Conservation (phyloP, 176 grass and related monocot species). For the Ampelocalamus luodianensis region DNA sequence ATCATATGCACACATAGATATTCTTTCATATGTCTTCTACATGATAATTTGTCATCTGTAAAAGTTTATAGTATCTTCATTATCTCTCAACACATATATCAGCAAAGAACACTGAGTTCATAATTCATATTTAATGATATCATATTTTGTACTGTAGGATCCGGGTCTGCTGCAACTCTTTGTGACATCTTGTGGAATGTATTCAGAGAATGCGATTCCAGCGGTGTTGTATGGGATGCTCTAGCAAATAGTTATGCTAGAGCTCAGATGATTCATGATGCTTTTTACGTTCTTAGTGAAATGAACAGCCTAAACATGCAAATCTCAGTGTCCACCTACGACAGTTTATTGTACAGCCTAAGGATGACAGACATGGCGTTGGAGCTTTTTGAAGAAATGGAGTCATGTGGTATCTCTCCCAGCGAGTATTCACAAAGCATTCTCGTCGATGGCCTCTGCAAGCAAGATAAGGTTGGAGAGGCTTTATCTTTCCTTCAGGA, state of each 20-base stretch:
- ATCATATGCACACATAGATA: background rate
- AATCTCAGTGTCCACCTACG: conserved; percentile 70
- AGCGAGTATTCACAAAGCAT: conserved; percentile 67
- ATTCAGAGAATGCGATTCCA: conserved; percentile 61
- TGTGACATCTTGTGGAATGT: conserved; percentile 59
- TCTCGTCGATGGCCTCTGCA: conserved; percentile 84
- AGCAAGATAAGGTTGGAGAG: conserved; percentile 69
- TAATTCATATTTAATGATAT: conserved; percentile 24
- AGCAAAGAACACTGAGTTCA: background rate
- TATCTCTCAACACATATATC: background rate
- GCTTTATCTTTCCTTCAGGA: conserved; percentile 78
- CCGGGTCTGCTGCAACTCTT: conserved; percentile 56
- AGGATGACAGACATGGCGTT: conserved; percentile 57
- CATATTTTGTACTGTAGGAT: conserved; percentile 47
- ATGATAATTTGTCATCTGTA: conserved; percentile 16
- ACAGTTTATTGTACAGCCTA: conserved; percentile 66
- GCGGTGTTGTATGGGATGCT: conserved; percentile 65
- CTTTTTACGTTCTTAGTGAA: conserved; percentile 72
- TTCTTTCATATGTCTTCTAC: background rate
- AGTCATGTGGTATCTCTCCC: conserved; percentile 58
- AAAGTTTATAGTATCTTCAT: background rate
- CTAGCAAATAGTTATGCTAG: conserved; percentile 76
- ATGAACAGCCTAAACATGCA: conserved; percentile 81
- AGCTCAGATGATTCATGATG: conserved; percentile 71
- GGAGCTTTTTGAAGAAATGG: conserved; percentile 72